Base-by-base conservation (phyloP, 2,329 filamentous ascomycete species). In the Aureobasidium sp. region DNA sequence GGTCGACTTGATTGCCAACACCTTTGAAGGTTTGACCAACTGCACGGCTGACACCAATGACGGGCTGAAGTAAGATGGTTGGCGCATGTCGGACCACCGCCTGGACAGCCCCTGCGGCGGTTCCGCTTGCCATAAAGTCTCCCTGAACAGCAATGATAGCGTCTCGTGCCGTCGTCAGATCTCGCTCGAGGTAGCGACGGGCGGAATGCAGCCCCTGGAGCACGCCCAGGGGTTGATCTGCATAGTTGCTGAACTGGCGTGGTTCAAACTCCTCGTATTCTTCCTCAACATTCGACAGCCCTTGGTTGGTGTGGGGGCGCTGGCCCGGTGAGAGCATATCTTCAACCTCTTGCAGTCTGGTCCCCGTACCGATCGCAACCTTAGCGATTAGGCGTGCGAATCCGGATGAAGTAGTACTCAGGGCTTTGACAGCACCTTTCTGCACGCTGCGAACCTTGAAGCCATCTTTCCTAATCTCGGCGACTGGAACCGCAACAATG, bases 311-410 rank as follows among this genome's bases (percentile, higher is more conserved):
- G 79, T 78, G 17, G 76, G 79, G 76, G 15, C 52, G 53, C 26
- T 32, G 52, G 13, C 62, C 67, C 0, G 78, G 75, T 5, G 75
- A 75, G 42, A 97, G 80, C 65, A 97, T 81, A 20, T 85, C 89
- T 74, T 99, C 95, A 0, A 92, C 91, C 20, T 89, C 89, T 71
- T 96, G 89, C 1, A 99, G 83, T 17, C 92, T 86, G n/a, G 89
- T 94, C 70, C 97, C 94, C 3, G 95, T 96, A 37, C 94, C 94
- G 55, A 97, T 90, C 0, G 93, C 93, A 56, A 97, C 80, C 74
- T 97, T 97, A 50, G 94, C 94, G 13, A 94, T 93, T 0, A 99
- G 80, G 69, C 94, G 94, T 66, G 96, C 89, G n/a, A 97, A 82
- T 71, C 97, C 94, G 0, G 89, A 95, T 2, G 92, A 92, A 0